phyloP scores from a whole-genome alignment of 2,329 filamentous ascomycete species.

The Alternaria brassicicola region DNA sequence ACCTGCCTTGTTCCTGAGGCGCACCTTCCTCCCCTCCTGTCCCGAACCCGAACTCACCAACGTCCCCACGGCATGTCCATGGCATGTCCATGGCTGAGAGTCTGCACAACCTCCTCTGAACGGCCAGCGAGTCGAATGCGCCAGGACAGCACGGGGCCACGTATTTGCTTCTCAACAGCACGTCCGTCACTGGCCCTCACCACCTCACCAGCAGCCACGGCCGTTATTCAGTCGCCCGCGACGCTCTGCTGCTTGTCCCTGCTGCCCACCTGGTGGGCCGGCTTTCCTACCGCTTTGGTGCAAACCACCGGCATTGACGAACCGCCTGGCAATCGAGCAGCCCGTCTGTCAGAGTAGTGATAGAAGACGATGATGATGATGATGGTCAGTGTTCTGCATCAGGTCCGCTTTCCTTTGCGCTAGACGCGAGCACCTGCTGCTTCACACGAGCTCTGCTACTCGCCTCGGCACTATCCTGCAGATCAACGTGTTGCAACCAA shows the following conservation, averaged over 20 bases:
- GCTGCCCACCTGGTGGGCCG: slow-evolving; percentile 2
- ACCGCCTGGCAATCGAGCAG: slow-evolving; percentile 13
- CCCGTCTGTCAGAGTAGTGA: slow-evolving; percentile 2
- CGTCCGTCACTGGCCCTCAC: not conserved
- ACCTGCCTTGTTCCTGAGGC: slow-evolving; percentile 20
- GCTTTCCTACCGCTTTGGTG: slow-evolving; percentile 14
- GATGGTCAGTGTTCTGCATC: slow-evolving; percentile 9
- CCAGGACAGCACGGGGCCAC: not conserved
- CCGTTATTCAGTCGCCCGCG: slow-evolving; percentile 1
- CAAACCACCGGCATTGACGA: slow-evolving; percentile 4
- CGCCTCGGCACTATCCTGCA: slow-evolving; percentile 18
- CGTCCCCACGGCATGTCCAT: slow-evolving; percentile 4
- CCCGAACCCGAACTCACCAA: not conserved
- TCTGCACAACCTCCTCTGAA: not conserved
- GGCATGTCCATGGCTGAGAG: not conserved
- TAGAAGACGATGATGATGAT: not conserved
- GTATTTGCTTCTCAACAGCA: slow-evolving; percentile 9
- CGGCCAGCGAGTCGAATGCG: not conserved
- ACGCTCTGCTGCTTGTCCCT: slow-evolving; percentile 9
- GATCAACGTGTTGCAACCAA: slow-evolving; percentile 21
- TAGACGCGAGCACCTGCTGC: slow-evolving; percentile 10
- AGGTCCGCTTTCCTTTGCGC: slow-evolving; percentile 16
- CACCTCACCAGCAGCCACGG: not conserved
- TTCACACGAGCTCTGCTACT: slow-evolving; percentile 7
- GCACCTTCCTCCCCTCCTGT: slow-evolving; percentile 1